phyloP scores from a whole-genome alignment of 2,329 filamentous ascomycete species.

The Paradendryphiella salina region DNA sequence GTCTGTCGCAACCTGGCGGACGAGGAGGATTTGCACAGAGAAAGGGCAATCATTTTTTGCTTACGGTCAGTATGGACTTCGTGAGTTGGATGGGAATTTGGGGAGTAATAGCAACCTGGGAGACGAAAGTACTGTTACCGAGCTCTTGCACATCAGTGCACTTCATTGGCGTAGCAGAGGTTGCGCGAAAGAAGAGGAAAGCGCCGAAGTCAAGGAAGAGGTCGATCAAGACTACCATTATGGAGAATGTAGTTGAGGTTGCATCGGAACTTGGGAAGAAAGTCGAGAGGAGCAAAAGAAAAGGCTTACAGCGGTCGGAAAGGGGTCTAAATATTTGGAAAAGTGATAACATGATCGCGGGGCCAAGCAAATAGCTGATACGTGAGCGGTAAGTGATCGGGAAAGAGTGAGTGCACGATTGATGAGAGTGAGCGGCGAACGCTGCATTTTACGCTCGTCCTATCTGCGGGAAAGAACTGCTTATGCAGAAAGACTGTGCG shows the following conservation, averaged over 20 bases:
- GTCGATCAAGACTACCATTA: background rate
- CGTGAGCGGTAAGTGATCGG: too few relatives aligned
- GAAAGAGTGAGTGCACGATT: too few relatives aligned
- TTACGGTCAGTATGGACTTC: too few relatives aligned
- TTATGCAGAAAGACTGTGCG: too few relatives aligned
- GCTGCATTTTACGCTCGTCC: too few relatives aligned
- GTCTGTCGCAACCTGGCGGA: background rate
- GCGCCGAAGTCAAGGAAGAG: background rate
- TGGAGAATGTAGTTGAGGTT: background rate
- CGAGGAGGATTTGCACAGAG: background rate
- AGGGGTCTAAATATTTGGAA: too few relatives aligned
- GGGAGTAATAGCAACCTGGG: too few relatives aligned
- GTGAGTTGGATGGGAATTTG: rapidly evolving
- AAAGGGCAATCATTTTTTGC: background rate
- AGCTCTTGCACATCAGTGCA: background rate
- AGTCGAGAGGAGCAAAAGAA: background rate
- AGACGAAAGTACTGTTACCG: background rate
- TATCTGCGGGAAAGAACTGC: too few relatives aligned
- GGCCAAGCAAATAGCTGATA: too few relatives aligned
- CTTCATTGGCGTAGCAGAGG: background rate
- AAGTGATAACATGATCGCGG: too few relatives aligned
- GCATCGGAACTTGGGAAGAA: background rate
- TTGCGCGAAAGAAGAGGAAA: background rate
- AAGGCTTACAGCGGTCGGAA: too few relatives aligned
- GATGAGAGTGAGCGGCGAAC: too few relatives aligned